phyloP scores from a whole-genome alignment of 768 basidiomycete genomes.

The Cubamyces lactineus region DNA sequence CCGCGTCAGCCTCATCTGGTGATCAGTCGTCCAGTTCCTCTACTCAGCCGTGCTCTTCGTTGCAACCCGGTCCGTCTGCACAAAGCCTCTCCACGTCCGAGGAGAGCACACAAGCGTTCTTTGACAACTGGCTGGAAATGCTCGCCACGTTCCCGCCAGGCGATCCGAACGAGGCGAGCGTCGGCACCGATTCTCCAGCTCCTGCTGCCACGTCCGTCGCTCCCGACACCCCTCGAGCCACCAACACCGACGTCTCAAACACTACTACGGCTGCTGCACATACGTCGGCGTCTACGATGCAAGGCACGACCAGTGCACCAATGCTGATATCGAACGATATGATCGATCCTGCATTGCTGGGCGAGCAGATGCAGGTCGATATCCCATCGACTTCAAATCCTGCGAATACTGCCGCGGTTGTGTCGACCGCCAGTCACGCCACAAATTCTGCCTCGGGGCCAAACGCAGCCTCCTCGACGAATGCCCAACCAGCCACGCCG shows the following conservation, averaged over 20 bases:
- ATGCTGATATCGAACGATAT: conserved; percentile 18
- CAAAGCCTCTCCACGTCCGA: not conserved
- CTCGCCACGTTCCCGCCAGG: conserved; percentile 29
- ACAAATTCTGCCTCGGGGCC: not conserved
- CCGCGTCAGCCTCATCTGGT: conserved; percentile 9
- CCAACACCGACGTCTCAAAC: not conserved
- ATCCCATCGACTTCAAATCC: not conserved
- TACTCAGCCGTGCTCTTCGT: not conserved
- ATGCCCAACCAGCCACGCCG: conserved; percentile 22
- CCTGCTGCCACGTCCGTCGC: not conserved
- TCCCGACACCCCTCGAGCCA: not conserved
- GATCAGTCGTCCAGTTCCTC: not conserved
- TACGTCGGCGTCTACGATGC: not conserved
- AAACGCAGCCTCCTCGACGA: not conserved
- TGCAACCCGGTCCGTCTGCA: not conserved
- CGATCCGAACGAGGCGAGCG: conserved; percentile 23
- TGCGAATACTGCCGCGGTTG: not conserved
- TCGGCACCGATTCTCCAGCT: not conserved
- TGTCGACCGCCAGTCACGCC: too few relatives aligned
- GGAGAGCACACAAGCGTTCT: conserved; percentile 21
- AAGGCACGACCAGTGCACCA: not conserved
- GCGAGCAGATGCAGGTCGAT: conserved; percentile 7
- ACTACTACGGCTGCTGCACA: too few relatives aligned
- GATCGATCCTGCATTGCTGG: conserved; percentile 32
- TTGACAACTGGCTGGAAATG: conserved; percentile 33